Percentiles rank a stretch among this genome's conserved stretches.
phyloP scores from a whole-genome alignment of 495 filamentous ascomycete species.

The Aspergillus olivimuriae region DNA sequence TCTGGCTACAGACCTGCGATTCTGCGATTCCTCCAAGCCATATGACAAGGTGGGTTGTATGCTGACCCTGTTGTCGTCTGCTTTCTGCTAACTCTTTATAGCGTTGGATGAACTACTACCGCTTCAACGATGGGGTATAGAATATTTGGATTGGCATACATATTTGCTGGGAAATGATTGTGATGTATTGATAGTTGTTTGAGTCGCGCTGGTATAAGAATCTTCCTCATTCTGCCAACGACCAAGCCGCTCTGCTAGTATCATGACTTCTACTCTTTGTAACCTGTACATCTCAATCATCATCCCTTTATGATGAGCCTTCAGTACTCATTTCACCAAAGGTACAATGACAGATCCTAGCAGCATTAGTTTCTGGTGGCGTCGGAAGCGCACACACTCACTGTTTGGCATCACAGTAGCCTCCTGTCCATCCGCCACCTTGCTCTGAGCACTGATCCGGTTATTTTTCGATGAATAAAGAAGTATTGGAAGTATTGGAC shows the following conservation, averaged over 20 bases:
- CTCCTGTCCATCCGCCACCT: constrained; percentile 5
- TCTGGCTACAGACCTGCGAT: constrained; percentile 51
- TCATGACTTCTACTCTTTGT: too few species aligned
- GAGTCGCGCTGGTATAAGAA: too few species aligned
- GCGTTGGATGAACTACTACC: constrained; percentile 35
- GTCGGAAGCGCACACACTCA: background rate
- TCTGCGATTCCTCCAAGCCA: constrained; percentile 43
- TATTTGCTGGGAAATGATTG: background rate
- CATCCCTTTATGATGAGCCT: too few species aligned
- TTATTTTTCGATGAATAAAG: background rate
- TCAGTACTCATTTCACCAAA: too few species aligned
- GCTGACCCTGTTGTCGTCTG: background rate
- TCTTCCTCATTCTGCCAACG: too few species aligned
- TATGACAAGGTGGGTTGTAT: constrained; percentile 35
- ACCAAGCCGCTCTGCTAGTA: too few species aligned
- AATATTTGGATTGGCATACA: background rate
- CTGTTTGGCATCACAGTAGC: constrained; percentile 6
- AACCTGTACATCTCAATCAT: too few species aligned
- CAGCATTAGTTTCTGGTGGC: background rate
- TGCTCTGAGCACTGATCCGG: constrained; percentile 1
- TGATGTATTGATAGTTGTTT: too few species aligned
- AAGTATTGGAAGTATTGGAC: background rate
- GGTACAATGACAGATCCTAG: constrained; percentile 9
- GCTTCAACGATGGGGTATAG: constrained; percentile 31
- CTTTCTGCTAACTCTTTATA: constrained; percentile 6